Conservation (phyloP, 2,329 filamentous ascomycete species). For the Colletotrichum sp. region DNA sequence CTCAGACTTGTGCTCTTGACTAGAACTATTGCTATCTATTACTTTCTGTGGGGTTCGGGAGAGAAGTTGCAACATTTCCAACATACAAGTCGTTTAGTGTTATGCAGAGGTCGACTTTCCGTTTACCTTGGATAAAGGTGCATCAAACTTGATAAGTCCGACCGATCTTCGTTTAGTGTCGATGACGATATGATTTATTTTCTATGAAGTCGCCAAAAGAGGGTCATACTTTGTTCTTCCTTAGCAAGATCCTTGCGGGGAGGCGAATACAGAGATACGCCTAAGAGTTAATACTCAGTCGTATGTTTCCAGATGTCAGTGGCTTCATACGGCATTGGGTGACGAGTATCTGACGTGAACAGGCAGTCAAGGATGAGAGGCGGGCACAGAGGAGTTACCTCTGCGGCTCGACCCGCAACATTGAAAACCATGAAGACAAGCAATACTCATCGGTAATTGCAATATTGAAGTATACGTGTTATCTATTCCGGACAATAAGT, state of each 20-base stretch:
- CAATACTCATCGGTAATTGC: background rate
- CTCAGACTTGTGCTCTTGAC: background rate
- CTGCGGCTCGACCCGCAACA: background rate
- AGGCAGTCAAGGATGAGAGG: background rate
- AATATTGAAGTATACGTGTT: background rate
- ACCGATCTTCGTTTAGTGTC: background rate
- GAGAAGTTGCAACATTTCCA: background rate
- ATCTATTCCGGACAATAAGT: background rate
- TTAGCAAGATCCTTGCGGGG: background rate
- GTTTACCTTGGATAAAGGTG: background rate
- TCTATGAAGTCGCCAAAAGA: background rate
- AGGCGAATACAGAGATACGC: background rate
- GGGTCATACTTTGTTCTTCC: too few species aligned
- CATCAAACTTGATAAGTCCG: background rate
- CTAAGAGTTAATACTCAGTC: background rate
- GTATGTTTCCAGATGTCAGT: background rate
- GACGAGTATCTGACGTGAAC: background rate
- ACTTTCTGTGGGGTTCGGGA: background rate
- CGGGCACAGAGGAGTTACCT: background rate
- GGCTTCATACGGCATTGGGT: rapidly evolving
- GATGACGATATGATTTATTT: background rate
- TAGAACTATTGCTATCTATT: background rate
- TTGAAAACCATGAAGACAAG: background rate
- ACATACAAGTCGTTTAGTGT: background rate
- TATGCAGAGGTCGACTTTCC: background rate